Percentiles rank a stretch among this genome's conserved stretches.
These are phyloP conservation scores for Colletotrichum tanaceti DNA, from an alignment of 2,329 filamentous ascomycete species.

Conservation along the genomic window DNA sequence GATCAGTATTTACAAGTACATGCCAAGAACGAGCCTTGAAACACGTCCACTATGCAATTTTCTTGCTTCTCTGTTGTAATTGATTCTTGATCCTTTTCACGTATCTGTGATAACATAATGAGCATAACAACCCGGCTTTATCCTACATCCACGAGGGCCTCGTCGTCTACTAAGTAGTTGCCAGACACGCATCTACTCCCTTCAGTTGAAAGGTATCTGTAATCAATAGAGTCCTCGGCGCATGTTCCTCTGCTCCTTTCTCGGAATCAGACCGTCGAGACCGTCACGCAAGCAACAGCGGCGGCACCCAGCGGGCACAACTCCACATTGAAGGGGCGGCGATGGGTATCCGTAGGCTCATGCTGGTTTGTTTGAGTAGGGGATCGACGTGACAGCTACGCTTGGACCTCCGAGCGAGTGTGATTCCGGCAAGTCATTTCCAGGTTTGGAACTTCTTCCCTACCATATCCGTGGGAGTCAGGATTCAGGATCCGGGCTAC, in stretches of 20 bases:
- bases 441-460: not conserved
- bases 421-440: not conserved
- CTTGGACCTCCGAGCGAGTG: not conserved
- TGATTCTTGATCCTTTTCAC: not conserved
- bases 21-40: not conserved
- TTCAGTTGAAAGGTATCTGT: too few species aligned
- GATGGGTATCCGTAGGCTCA: too few species aligned
- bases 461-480: too few species aligned
- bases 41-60: not conserved
- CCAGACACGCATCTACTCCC: not conserved
- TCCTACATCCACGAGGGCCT: not conserved
- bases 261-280: not conserved
- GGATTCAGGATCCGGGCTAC: not conserved
- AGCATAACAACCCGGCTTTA: not conserved
- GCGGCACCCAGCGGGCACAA: too few species aligned
- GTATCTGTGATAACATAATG: too few species aligned
- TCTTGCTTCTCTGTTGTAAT: too few species aligned
- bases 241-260: not conserved
- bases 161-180: too few species aligned
- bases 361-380: too few species aligned
- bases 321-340: not conserved
- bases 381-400: too few species aligned
- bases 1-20: not conserved
- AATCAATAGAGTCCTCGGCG: not conserved
- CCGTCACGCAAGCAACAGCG: not conserved